Percentiles rank a stretch among this genome's conserved stretches.
Conservation (phyloP, 176 grass and related monocot species). For the Musa beccarii region DNA sequence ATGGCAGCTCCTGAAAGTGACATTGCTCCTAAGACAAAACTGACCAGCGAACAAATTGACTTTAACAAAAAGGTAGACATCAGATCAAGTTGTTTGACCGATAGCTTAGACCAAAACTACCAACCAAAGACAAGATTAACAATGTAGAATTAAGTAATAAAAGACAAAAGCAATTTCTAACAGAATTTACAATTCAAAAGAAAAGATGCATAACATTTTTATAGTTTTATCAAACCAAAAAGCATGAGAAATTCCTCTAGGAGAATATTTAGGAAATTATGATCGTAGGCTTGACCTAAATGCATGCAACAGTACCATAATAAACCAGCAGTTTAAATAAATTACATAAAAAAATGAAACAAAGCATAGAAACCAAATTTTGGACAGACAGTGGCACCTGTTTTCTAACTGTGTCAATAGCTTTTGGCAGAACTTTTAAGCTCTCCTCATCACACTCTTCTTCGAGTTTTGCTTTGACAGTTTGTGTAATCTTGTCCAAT, state of each 20-base stretch:
- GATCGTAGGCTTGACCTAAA: too few species aligned
- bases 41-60: neutral
- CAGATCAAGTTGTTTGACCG: neutral
- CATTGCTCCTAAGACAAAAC: neutral
- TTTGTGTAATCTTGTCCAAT: constrained; percentile 67
- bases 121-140: neutral
- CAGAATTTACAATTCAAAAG: too few species aligned
- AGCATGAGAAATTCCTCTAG: too few species aligned
- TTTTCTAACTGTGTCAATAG: constrained; percentile 83
- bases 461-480: constrained; percentile 73
- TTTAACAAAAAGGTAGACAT: neutral
- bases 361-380: neutral
- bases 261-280: too few species aligned
- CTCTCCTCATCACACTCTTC: constrained; percentile 89
- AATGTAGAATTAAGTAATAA: too few species aligned
- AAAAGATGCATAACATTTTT: too few species aligned
- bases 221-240: too few species aligned
- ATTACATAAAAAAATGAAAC: neutral
- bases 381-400: constrained; percentile 35
- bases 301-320: neutral
- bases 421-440: constrained; percentile 82
- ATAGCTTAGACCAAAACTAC: neutral
- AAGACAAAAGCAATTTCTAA: neutral
- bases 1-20: neutral
- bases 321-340: neutral